These are phyloP conservation scores for Camillea tinctor DNA, from an alignment of 2,329 filamentous ascomycete genomes.

Conservation along the genomic window DNA sequence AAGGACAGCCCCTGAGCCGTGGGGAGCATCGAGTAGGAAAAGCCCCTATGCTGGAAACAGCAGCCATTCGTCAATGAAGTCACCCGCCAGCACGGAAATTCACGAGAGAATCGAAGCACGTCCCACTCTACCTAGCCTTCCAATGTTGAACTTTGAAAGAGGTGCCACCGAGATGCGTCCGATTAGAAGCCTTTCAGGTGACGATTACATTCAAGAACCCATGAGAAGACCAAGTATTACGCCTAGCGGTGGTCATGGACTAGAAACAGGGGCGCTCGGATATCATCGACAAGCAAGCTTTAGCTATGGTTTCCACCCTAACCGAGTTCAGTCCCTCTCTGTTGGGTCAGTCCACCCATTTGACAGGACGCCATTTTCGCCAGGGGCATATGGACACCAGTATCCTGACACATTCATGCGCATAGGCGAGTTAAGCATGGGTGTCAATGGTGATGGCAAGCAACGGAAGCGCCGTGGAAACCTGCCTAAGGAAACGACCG, in stretches of 20 bases:
- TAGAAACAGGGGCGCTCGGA: conserved; percentile 32
- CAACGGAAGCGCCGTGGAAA: conserved; percentile 73
- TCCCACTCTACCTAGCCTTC: conserved; percentile 41
- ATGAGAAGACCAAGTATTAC: conserved; percentile 25
- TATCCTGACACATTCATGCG: conserved; percentile 43
- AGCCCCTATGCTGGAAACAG: conserved; percentile 36
- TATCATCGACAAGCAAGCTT: conserved; percentile 36
- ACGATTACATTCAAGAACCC: conserved; percentile 35
- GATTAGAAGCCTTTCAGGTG: conserved; percentile 33
- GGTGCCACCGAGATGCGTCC: conserved; percentile 32
- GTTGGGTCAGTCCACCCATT: conserved; percentile 42
- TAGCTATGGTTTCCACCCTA: conserved; percentile 42
- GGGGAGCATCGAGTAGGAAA: conserved; percentile 34
- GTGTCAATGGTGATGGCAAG: conserved; percentile 44
- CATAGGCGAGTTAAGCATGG: conserved; percentile 40
- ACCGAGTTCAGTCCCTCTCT: conserved; percentile 46
- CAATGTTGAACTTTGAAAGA: conserved; percentile 40
- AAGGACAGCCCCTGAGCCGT: conserved; percentile 34
- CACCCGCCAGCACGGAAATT: conserved; percentile 32
- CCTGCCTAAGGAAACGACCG: conserved; percentile 85
- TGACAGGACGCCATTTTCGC: conserved; percentile 45
- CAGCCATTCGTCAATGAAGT: conserved; percentile 31
- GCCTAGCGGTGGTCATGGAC: conserved; percentile 25
- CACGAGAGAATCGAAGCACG: conserved; percentile 37
- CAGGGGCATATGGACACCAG: conserved; percentile 39